A percentile compares a stretch with the other conserved stretches of the same genome.
phyloP scores from a whole-genome alignment of 352 stramenopile species.

The Stramenopiles sp. region DNA sequence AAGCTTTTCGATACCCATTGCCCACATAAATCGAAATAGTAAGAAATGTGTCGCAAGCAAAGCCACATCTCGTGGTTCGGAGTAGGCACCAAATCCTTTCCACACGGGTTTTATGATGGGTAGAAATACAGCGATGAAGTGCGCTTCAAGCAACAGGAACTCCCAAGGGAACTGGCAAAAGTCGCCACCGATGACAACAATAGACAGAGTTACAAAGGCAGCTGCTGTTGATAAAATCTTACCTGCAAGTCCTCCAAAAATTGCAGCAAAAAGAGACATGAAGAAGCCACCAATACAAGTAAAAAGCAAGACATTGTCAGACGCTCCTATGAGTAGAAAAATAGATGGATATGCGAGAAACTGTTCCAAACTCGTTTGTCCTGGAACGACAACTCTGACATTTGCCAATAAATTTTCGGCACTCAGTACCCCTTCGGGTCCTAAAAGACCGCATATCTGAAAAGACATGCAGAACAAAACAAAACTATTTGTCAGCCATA shows the following conservation, averaged over 20 bases:
- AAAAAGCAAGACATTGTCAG: not conserved
- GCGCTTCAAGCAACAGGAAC: not conserved
- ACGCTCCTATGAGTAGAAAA: not conserved
- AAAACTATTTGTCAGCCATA: not conserved
- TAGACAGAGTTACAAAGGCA: not conserved
- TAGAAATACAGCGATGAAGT: not conserved
- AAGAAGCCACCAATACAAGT: not conserved
- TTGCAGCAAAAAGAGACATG: not conserved
- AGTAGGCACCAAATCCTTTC: not conserved
- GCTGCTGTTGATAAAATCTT: not conserved
- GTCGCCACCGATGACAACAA: not conserved
- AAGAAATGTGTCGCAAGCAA: not conserved
- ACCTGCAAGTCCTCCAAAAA: not conserved
- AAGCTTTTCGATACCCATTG: slow-evolving; percentile 3
- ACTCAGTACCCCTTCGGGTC: not conserved
- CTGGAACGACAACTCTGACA: not conserved
- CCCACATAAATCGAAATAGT: slow-evolving; percentile 4
- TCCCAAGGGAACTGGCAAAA: slow-evolving; percentile 3
- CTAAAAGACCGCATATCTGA: not conserved
- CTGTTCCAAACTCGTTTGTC: not conserved
- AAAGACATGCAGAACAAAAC: not conserved
- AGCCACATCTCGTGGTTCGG: not conserved
- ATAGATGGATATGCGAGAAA: not conserved
- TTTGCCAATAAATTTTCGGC: not conserved
- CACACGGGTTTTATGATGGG: not conserved